phyloP scores from a whole-genome alignment of 1,284 basidiomycete species.

The Phylloboletellus chloephorus region DNA sequence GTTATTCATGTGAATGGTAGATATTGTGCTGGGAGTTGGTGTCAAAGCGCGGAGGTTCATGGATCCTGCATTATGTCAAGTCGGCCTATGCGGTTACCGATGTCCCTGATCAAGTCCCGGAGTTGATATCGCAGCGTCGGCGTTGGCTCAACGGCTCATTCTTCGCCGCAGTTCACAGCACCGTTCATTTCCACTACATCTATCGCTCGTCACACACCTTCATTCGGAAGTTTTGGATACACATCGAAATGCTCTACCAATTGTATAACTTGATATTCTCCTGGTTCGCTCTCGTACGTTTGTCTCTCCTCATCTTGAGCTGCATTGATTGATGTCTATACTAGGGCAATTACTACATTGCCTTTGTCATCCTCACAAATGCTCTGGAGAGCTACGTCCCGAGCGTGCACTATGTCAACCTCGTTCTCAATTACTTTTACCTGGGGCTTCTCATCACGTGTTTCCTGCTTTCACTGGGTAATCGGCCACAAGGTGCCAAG shows the following conservation, averaged over 20 bases:
- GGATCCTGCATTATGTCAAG: conserved; percentile 93
- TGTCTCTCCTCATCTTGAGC: conserved; percentile 1
- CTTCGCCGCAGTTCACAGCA: conserved; percentile 89
- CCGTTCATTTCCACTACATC: conserved; percentile 87
- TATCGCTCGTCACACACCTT: conserved; percentile 86
- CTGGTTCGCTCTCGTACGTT: conserved; percentile 80
- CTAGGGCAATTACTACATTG: conserved; percentile 86
- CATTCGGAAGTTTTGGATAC: conserved; percentile 87
- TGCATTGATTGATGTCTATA: background rate
- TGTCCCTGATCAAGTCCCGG: conserved; percentile 83
- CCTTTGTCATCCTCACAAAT: conserved; percentile 72
- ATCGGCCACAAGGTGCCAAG: conserved; percentile 86
- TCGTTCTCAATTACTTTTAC: conserved; percentile 82
- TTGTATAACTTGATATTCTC: conserved; percentile 85
- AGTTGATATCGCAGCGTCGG: conserved; percentile 87
- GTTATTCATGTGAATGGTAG: conserved; percentile 28
- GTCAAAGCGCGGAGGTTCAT: conserved; percentile 78
- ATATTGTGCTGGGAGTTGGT: conserved; percentile 95
- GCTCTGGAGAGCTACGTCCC: conserved; percentile 66
- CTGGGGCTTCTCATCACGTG: conserved; percentile 83
- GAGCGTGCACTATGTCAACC: conserved; percentile 66
- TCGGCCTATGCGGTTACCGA: conserved; percentile 90
- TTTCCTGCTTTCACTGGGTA: conserved; percentile 88
- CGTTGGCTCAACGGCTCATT: conserved; percentile 98
- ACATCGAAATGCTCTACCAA: conserved; percentile 92